Percentiles rank a stretch among this genome's conserved stretches.
These are phyloP conservation scores for Sporopachydermia lactativora DNA, from an alignment of 805 yeast genomes.

Conservation along the genomic window DNA sequence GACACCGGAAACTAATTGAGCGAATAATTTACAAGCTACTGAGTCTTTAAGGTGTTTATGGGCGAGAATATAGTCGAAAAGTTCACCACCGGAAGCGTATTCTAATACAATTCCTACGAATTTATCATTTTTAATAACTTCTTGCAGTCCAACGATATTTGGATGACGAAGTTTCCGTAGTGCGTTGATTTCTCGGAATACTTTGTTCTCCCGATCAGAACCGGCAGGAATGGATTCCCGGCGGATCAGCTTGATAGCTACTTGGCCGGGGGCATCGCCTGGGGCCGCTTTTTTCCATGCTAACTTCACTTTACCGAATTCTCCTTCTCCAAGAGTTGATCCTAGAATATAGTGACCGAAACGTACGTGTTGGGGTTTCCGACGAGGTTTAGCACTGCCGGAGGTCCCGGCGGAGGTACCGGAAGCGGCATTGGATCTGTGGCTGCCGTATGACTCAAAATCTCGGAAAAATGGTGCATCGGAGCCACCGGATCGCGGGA, in stretches of 20 bases:
- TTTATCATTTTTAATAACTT: conserved; percentile 84
- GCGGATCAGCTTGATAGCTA: conserved; percentile 85
- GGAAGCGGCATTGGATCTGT: too few species aligned
- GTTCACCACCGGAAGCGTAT: conserved; percentile 95
- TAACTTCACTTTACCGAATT: conserved; percentile 91
- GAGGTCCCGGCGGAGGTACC: too few species aligned
- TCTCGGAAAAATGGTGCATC: too few species aligned
- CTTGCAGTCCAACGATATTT: conserved; percentile 81
- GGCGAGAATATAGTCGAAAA: conserved; percentile 81
- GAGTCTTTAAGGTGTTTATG: conserved; percentile 80
- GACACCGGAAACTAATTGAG: conserved; percentile 89
- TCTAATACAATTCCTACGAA: conserved; percentile 94
- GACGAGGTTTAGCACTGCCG: too few species aligned
- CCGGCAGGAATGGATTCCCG: conserved; percentile 81
- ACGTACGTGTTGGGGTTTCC: conserved; percentile 36
- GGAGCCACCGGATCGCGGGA: too few species aligned
- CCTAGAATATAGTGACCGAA: conserved; percentile 89
- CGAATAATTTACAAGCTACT: conserved; percentile 74
- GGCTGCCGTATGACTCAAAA: too few species aligned
- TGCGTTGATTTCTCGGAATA: conserved; percentile 88
- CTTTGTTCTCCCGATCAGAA: conserved; percentile 74
- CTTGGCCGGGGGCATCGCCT: conserved; percentile 47
- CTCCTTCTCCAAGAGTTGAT: conserved; percentile 93
- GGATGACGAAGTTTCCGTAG: conserved; percentile 81
- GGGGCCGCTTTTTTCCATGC: conserved; percentile 85